Evolutionary conservation across 2,329 filamentous ascomycete genomes (phyloP).

Genomic region (Aspergillus puulaauensis): DNA sequence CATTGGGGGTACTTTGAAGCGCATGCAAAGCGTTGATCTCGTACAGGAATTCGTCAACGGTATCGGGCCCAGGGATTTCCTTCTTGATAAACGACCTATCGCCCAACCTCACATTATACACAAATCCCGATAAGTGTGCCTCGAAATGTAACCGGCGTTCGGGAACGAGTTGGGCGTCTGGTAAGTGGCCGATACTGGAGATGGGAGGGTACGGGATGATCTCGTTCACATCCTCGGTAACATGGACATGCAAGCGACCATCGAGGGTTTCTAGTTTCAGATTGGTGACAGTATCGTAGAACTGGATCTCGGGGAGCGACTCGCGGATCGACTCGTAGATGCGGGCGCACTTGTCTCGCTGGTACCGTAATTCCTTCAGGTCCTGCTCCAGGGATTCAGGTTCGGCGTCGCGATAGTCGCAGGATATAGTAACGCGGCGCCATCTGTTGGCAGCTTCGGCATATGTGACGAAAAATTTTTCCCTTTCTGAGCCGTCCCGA

Average conservation of each 20-base stretch:
- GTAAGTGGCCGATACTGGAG: slow-evolving; percentile 71
- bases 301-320: slow-evolving; percentile 88
- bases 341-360: slow-evolving; percentile 86
- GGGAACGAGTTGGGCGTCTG: slow-evolving; percentile 49
- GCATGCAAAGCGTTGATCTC: slow-evolving; percentile 92
- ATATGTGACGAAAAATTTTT: slow-evolving; percentile 98
- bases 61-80: slow-evolving; percentile 93
- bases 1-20: slow-evolving; percentile 68
- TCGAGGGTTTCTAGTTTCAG: slow-evolving; percentile 88
- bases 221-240: slow-evolving; percentile 96
- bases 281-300: slow-evolving; percentile 94
- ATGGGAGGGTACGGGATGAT: slow-evolving; percentile 82
- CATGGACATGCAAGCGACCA: slow-evolving; percentile 87
- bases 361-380: slow-evolving; percentile 72
- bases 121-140: slow-evolving; percentile 92
- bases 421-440: slow-evolving; percentile 86
- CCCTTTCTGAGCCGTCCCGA: slow-evolving; percentile 83
- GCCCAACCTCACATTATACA: slow-evolving; percentile 81
- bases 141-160: slow-evolving; percentile 82
- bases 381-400: slow-evolving; percentile 83
- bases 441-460: slow-evolving; percentile 76
- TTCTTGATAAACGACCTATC: slow-evolving; percentile 84
- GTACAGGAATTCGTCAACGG: slow-evolving; percentile 94
- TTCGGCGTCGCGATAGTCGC: slow-evolving; percentile 83
- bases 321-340: slow-evolving; percentile 95